Base-by-base conservation (phyloP, 2,329 filamentous ascomycete genomes). In the Clonostachys byssicola region DNA sequence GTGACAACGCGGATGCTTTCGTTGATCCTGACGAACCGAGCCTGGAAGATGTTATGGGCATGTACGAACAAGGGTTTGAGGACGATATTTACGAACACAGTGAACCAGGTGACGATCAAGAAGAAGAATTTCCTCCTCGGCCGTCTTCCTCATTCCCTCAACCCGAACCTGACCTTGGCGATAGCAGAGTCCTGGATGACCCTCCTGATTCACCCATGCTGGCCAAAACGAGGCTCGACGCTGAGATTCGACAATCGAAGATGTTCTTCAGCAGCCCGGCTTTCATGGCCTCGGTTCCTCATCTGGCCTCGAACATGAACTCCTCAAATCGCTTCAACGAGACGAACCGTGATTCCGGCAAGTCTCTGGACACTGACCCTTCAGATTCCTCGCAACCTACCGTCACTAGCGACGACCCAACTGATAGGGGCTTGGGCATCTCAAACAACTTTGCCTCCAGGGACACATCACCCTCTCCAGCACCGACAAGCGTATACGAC, bases 1-100 rank as follows among this genome's bases (percentile, higher is more conserved):
- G 73, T 52, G 66, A 55, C 42, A 55, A 58, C 39, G 41, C 52
- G 54, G 45, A 58, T 54, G 40, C 60, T 46, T 64, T 71, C 52
- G 65, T 62, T 38, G 64, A 70, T 14, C 73, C 78, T 51, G 80
- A 83, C 52, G 79, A 78, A 39, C 72, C 80, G 47, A 83, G 80
- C 56, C 70, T 86, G 34, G 81, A 85, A 55, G 81, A 86, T 69
- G 77, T 90, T 47, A 85, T 89, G 66, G 83, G 79, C 59, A 83
- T 85, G 71, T 87, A 86, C 61, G 82, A 84, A 59, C 73, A 76
- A 53, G 82, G 81, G 12, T 86, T 86, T 56, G 66, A 64, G 51
- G 69, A 72, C 54, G 70, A 71, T 55, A 62, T 69, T 18, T 60
- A 63, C 41, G 63, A 68, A 40, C 53, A 60, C 36, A 56, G 57